A percentile compares a stretch with the other conserved stretches of the same genome.
phyloP scores from a whole-genome alignment of 2,329 filamentous ascomycete genomes.

The Fusarium circinatum region DNA sequence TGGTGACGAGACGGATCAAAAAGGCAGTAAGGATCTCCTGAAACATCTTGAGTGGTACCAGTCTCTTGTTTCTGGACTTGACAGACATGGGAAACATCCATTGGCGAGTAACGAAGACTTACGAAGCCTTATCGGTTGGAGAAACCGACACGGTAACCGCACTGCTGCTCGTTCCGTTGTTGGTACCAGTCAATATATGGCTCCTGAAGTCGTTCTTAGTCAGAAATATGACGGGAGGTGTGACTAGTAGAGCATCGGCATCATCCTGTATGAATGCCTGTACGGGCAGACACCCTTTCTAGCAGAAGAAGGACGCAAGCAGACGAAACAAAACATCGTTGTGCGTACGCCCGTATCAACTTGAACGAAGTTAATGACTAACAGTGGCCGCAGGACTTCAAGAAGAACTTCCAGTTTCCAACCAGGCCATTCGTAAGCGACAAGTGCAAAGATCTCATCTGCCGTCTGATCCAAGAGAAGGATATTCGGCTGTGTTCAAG shows the following conservation, averaged over 20 bases:
- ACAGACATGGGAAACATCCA: constrained; percentile 49
- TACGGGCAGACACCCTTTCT: constrained; percentile 94
- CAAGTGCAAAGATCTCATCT: constrained; percentile 81
- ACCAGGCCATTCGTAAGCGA: constrained; percentile 70
- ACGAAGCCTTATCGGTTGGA: constrained; percentile 70
- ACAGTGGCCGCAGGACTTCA: constrained; percentile 69
- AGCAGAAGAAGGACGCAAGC: constrained; percentile 77
- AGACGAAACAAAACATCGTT: constrained; percentile 88
- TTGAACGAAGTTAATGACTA: background rate
- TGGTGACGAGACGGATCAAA: constrained; percentile 77
- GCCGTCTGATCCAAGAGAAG: constrained; percentile 76
- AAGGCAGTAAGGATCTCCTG: constrained; percentile 57
- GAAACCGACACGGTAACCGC: constrained; percentile 74
- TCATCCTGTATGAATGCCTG: constrained; percentile 94
- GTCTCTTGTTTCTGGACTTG: constrained; percentile 45
- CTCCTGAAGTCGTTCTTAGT: constrained; percentile 88
- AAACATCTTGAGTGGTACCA: constrained; percentile 49
- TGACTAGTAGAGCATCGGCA: constrained; percentile 96
- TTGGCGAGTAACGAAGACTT: constrained; percentile 44
- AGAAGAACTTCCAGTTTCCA: constrained; percentile 76
- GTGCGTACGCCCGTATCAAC: constrained; percentile 56
- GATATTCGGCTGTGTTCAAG: constrained; percentile 79
- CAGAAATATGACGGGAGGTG: constrained; percentile 90
- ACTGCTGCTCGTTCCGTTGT: constrained; percentile 85
- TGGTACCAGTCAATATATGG: constrained; percentile 98